These are phyloP conservation scores for Cupressus sempervirens DNA, from an alignment of 75 land plant species.

Conservation along the genomic window DNA sequence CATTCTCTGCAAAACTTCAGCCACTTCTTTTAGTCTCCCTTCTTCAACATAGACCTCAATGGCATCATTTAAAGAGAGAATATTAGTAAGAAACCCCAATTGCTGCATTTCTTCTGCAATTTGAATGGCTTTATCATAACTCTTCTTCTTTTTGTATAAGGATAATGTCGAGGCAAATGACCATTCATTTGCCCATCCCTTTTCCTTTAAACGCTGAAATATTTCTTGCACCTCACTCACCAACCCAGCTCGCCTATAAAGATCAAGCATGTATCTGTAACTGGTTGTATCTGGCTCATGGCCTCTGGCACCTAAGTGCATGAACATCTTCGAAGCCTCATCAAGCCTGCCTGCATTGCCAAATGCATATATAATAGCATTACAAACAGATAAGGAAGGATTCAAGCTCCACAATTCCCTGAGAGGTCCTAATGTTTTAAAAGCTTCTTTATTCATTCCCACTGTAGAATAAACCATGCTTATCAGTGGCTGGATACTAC, in stretches of 20 bases:
- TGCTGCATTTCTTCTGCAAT: slow-evolving; percentile 35
- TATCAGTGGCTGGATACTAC: slow-evolving; percentile 45
- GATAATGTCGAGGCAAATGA: too few relatives aligned
- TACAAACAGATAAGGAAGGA: slow-evolving; percentile 42
- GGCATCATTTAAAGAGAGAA: slow-evolving; percentile 52
- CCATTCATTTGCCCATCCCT: too few relatives aligned
- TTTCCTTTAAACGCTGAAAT: too few relatives aligned
- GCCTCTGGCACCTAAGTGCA: slow-evolving; percentile 61
- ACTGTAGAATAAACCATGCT: slow-evolving; percentile 20
- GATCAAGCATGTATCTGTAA: slow-evolving; percentile 38
- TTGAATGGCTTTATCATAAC: slow-evolving; percentile 58
- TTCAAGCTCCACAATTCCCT: slow-evolving; percentile 16
- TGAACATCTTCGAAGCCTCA: slow-evolving; percentile 56
- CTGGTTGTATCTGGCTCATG: slow-evolving; percentile 65
- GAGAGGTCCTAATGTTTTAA: slow-evolving; percentile 49
- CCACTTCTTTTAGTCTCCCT: slow-evolving; percentile 33
- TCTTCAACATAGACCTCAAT: slow-evolving; percentile 48
- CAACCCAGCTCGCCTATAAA: too few relatives aligned
- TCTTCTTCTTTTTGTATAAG: slow-evolving; percentile 25
- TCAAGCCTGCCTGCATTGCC: slow-evolving; percentile 53
- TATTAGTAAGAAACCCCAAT: slow-evolving; percentile 34
- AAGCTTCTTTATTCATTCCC: slow-evolving; percentile 28
- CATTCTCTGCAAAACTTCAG: slow-evolving; percentile 21
- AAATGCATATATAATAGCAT: slow-evolving; percentile 68
- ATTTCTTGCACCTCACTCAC: too few relatives aligned